Evolutionary conservation across 208 protist genomes (phyloP).

Genomic region (Trichomonas tenax): DNA sequence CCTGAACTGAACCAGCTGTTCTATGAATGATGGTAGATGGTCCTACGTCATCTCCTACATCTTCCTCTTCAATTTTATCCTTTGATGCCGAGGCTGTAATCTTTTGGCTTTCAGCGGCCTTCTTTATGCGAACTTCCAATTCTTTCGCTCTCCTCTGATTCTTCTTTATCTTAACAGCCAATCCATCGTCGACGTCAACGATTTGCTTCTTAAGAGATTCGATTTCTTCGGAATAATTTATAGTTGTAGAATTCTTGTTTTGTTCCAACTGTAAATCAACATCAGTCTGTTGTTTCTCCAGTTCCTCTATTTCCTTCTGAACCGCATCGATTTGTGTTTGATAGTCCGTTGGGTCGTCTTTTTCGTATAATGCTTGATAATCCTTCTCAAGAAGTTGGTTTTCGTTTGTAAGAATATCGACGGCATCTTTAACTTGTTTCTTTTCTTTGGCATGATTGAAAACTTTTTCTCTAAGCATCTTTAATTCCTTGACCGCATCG

Average conservation of each 20-base stretch:
- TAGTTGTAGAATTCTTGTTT: not conserved
- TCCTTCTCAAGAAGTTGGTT: not conserved
- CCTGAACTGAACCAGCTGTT: not conserved
- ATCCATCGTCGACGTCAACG: not conserved
- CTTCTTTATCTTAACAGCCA: not conserved
- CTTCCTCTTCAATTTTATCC: not conserved
- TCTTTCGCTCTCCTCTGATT: not conserved
- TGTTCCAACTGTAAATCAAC: not conserved
- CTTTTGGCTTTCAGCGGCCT: not conserved
- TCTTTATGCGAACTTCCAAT: not conserved
- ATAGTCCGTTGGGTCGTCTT: not conserved
- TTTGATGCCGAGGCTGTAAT: not conserved
- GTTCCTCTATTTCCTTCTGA: not conserved
- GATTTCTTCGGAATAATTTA: not conserved
- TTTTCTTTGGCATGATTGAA: not conserved
- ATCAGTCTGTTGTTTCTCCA: not conserved
- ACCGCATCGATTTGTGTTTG: not conserved
- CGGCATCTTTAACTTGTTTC: not conserved
- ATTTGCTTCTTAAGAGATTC: not conserved
- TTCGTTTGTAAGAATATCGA: not conserved
- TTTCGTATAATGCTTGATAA: not conserved
- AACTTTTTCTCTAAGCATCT: not conserved
- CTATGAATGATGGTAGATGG: not conserved
- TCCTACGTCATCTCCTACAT: not conserved
- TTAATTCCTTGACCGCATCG: not conserved